Conservation (phyloP, 768 basidiomycete species). For the Gyrodon lividus region DNA sequence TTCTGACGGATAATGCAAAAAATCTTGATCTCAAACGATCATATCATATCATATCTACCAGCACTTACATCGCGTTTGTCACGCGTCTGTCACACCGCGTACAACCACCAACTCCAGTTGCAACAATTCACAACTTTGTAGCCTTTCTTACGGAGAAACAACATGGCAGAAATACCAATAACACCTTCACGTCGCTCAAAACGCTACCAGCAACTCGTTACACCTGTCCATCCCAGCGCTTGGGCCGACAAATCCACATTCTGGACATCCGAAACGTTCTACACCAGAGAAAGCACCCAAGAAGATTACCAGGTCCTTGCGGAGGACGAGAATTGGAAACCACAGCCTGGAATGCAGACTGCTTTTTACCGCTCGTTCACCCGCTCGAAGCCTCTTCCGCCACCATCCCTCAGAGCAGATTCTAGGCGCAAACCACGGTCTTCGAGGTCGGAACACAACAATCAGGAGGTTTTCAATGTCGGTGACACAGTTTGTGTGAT, state of each 20-base stretch:
- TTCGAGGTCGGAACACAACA: constrained; percentile 5
- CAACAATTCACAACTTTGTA: too few relatives aligned
- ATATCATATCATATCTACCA: constrained; percentile 4
- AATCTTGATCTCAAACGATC: not conserved
- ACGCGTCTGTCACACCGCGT: constrained; percentile 16
- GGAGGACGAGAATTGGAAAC: constrained; percentile 28
- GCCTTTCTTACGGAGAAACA: too few relatives aligned
- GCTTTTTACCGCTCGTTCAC: constrained; percentile 31
- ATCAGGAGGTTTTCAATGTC: constrained; percentile 41
- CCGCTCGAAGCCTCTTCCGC: constrained; percentile 15
- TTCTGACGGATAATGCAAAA: too few relatives aligned
- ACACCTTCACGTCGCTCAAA: constrained; percentile 39
- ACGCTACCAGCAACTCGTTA: constrained; percentile 35
- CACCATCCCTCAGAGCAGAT: constrained; percentile 14
- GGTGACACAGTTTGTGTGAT: constrained; percentile 71
- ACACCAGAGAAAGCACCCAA: constrained; percentile 18
- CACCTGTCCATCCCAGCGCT: constrained; percentile 24
- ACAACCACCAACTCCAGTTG: too few relatives aligned
- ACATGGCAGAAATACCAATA: constrained; percentile 6
- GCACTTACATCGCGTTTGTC: constrained; percentile 14
- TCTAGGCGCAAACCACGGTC: constrained; percentile 9
- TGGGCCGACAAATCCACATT: constrained; percentile 26
- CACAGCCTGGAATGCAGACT: constrained; percentile 18
- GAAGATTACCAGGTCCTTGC: constrained; percentile 28
- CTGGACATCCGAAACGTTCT: constrained; percentile 28